A percentile compares a stretch with the other conserved stretches of the same genome.
Evolutionary conservation across 805 yeast species (phyloP).

Genomic region (Spencermartinsiella europaea): DNA sequence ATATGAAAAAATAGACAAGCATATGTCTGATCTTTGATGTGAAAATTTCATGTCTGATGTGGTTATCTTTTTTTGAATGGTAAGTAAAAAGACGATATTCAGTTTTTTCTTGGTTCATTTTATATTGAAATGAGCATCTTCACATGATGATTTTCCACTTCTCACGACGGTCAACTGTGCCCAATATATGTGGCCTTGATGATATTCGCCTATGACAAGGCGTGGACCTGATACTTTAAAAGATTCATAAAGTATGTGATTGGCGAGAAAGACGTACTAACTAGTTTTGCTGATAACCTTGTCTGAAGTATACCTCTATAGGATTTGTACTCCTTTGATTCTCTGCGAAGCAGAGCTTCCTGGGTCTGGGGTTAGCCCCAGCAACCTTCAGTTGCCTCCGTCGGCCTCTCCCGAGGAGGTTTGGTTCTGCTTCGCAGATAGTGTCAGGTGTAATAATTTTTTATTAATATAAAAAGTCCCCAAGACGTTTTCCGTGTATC

Average conservation of each 20-base stretch:
- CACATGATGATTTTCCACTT: constrained; percentile 58
- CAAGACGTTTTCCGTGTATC: too few species aligned
- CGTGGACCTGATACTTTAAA: constrained; percentile 49
- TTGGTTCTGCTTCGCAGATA: neutral
- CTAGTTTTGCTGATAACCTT: too few species aligned
- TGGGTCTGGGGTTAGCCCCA: too few species aligned
- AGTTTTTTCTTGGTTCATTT: too few species aligned
- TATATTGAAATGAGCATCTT: too few species aligned
- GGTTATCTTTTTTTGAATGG: constrained; percentile 1
- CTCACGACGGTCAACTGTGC: constrained; percentile 74
- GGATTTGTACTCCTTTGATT: too few species aligned
- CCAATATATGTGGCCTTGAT: constrained; percentile 56
- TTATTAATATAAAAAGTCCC: too few species aligned
- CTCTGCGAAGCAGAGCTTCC: too few species aligned
- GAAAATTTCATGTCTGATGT: constrained; percentile 57
- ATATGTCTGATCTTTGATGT: constrained; percentile 91
- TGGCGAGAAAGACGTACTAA: neutral
- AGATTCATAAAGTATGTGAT: neutral
- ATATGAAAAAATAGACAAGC: constrained; percentile 76
- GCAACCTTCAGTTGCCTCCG: too few species aligned
- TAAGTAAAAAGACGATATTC: constrained; percentile 15
- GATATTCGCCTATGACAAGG: constrained; percentile 82
- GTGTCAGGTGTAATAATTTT: too few species aligned
- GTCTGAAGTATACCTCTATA: too few species aligned
- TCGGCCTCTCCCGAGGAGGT: too few species aligned